Evolutionary conservation across 208 protist genomes (phyloP), one percentile per base, ranked within the genome.

Genomic region (Acanthamoeba royreba): DNA sequence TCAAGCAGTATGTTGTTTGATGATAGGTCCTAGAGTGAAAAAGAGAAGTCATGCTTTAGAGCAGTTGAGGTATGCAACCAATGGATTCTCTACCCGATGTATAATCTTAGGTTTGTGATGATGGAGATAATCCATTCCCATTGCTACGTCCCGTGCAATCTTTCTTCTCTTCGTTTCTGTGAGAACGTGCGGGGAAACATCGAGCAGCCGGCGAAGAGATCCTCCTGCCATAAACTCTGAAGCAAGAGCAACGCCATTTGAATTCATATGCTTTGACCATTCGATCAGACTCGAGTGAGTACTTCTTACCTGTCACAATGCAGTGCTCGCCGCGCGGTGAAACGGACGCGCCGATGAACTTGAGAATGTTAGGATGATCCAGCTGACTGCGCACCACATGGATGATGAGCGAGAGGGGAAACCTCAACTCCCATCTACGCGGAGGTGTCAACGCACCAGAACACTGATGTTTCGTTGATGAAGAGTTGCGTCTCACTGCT

Each of bases 151-250:
- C 8, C 46, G 40, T 8, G 81, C 81, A 33, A 88, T 88, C 47
- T 43, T 88, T 15, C 81, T 0, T 22, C 81, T 25, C 81, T 66
- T 88, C 28, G 19, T 25, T 38, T 88, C 81, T 7, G 81, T 88
- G 28, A 88, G 9, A 1, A 49, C 31, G 25, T 88, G 11, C 1
- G 28, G 33, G 33, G 81, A 25, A 15, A 43, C 40, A 49, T 88
- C 81, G 15, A 88, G 47, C 0, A 45, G 52, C 40, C 33, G 81
- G 9, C 81, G 81, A 42, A 88, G 22, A 9, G 81, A 94, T n/a
- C 86, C 89, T 35, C 86, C 89, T 9, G 92, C 83, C 89, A 72
- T 87, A 38, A 61, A 94, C 25, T 63, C 85, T 66, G 86, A 31
- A 61, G 22, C 55, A 8, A 66, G 0, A 66, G 8, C 11, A 33